Base-by-base conservation (phyloP, 805 yeast genomes). In the Yamadazyma phyllophila region DNA sequence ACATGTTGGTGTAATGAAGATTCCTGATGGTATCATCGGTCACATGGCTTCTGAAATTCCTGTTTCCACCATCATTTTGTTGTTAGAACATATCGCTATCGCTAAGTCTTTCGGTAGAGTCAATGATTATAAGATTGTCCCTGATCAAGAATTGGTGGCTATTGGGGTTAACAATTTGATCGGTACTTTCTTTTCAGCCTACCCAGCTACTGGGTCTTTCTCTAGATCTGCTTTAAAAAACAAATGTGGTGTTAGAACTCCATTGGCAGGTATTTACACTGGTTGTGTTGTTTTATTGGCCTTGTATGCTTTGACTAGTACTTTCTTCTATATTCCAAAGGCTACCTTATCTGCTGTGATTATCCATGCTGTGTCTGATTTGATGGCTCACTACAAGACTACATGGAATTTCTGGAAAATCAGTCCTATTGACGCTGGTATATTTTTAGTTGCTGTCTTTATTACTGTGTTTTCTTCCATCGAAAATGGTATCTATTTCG, bases 121-220 rank as follows among this genome's bases (percentile, higher is more conserved):
- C 54, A 90, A 91, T 61, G 96, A 88, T 62, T 91, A 91, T 68
- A 88, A 88, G 57, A 84, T 91, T 57, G 79, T 83, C 48, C 96
- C 97, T 40, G 92, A 91, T 67, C 97, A 91, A 73, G 97, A 91
- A 66, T 77, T 91, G 45, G 78, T 91, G 59, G 97, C 97, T 35
- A 91, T 91, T 65, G 97, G 97, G 59, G 87, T 85, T 38, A 85
- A 94, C 44, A 91, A 91, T 67, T 75, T 91, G 63, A 75, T 91
- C 55, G 97, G 97, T 55, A 88, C 96, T 15, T 88, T 90, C 61
- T 91, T 91, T 78, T 77, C 81, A 59, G 96, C 97, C 7, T 91
- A 91, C 64, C 97, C 97, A 7, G 90, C 96, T 7, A 91, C 97
- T 4, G 97, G 97, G 38, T 91, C 97, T 1, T 91, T 91, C 66